Conservation (phyloP, 345 rosid species). For the Populus nigra region DNA sequence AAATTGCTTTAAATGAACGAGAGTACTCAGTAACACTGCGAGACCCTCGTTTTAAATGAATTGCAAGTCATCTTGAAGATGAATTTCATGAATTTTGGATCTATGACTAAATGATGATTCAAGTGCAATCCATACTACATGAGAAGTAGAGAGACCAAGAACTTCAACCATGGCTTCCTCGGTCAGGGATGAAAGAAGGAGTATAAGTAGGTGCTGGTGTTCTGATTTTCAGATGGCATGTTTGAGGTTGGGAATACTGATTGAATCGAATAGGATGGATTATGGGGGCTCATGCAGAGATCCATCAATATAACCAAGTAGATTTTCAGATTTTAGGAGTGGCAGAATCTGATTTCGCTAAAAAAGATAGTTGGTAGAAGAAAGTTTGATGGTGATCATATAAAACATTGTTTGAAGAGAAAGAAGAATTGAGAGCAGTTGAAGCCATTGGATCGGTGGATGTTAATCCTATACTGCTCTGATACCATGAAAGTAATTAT, state of each 20-base stretch:
- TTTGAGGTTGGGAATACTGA: neutral
- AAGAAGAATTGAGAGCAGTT: too few species aligned
- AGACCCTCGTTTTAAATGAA: neutral
- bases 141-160: neutral
- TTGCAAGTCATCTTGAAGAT: neutral
- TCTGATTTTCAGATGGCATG: neutral
- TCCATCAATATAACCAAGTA: neutral
- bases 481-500: too few species aligned
- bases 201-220: neutral
- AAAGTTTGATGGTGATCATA: too few species aligned
- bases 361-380: neutral
- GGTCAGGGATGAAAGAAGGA: neutral
- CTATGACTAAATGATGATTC: neutral
- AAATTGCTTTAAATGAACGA: neutral
- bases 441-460: too few species aligned
- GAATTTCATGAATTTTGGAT: neutral
- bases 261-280: too few species aligned
- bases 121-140: neutral
- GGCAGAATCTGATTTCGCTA: neutral
- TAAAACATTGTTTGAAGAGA: too few species aligned
- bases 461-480: too few species aligned
- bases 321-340: neutral
- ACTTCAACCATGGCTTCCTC: neutral
- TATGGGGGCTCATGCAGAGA: neutral
- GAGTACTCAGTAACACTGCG: neutral